Percentiles rank a stretch among this genome's conserved stretches.
Conservation (phyloP, 345 rosid genomes). For the Salix viminalis region DNA sequence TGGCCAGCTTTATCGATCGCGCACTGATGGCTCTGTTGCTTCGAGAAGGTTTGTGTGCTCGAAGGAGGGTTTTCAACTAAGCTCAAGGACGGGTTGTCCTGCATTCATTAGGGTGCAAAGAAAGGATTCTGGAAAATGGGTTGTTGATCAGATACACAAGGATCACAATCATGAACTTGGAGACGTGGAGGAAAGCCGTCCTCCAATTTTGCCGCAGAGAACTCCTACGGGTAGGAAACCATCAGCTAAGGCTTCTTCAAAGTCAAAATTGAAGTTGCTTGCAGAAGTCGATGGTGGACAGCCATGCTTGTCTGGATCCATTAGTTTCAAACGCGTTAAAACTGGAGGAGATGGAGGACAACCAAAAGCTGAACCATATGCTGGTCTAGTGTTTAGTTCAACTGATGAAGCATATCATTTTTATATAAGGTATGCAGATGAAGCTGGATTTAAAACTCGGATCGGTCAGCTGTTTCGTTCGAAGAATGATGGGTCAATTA, state of each 20-base stretch:
- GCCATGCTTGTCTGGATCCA: constrained; percentile 42
- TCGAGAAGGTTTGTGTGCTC: constrained; percentile 82
- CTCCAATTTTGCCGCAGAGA: constrained; percentile 31
- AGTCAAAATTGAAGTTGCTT: constrained; percentile 50
- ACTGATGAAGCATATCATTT: constrained; percentile 77
- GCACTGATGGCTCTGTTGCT: constrained; percentile 78
- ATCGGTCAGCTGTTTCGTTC: constrained; percentile 92
- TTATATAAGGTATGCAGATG: constrained; percentile 63
- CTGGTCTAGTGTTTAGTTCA: constrained; percentile 67
- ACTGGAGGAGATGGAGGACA: constrained; percentile 40
- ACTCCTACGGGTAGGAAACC: constrained; percentile 38
- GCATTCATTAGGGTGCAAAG: constrained; percentile 83
- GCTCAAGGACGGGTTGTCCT: constrained; percentile 82
- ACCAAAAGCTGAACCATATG: constrained; percentile 45
- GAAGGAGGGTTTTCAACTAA: constrained; percentile 84
- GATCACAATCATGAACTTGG: constrained; percentile 90
- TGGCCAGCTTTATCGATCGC: constrained; percentile 82
- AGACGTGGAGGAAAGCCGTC: constrained; percentile 26
- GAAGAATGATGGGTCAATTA: constrained; percentile 69
- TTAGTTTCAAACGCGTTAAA: constrained; percentile 55
- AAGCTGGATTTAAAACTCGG: constrained; percentile 70
- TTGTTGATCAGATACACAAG: constrained; percentile 70
- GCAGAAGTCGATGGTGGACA: constrained; percentile 39
- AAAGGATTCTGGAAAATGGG: constrained; percentile 82
- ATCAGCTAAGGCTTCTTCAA: constrained; percentile 34